A percentile compares a stretch with the other conserved stretches of the same genome.
These are phyloP conservation scores for Paralagenidium karlingii DNA, from an alignment of 352 stramenopile species.

Conservation along the genomic window DNA sequence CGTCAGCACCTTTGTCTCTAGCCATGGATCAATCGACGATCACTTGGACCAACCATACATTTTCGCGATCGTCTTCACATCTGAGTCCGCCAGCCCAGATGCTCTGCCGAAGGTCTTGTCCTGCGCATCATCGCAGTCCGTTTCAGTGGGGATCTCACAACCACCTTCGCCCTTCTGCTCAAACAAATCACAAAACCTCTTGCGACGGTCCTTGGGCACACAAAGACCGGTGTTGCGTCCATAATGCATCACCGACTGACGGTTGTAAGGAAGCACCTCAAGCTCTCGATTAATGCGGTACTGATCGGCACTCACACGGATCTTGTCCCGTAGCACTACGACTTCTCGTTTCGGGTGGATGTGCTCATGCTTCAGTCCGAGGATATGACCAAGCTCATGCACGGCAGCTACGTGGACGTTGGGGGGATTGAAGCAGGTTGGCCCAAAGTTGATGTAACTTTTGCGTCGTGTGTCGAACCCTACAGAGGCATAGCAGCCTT, in stretches of 20 bases:
- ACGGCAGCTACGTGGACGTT: constrained; percentile 7
- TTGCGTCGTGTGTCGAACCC: constrained; percentile 18
- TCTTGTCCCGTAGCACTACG: constrained; percentile 1
- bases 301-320: constrained; percentile 1
- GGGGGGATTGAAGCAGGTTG: constrained; percentile 23
- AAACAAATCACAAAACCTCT: constrained; percentile 7
- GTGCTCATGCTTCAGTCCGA: constrained; percentile 3
- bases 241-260: constrained; percentile 2
- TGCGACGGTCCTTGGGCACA: constrained; percentile 3
- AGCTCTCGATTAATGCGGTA: constrained; percentile 21
- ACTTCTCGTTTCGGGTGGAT: constrained; percentile 2
- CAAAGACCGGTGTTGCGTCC: constrained; percentile 7
- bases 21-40: no score
- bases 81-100: not conserved
- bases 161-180: constrained; percentile 2
- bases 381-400: constrained; percentile 4
- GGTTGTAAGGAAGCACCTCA: constrained; percentile 5
- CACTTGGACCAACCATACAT: no score
- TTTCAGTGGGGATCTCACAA: constrained; percentile 2
- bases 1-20: no score
- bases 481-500: constrained; percentile 25
- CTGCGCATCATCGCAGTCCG: constrained; percentile 4
- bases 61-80: constrained; percentile 1
- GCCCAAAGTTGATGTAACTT: constrained; percentile 31
- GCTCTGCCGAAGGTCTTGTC: not conserved